A percentile compares a stretch with the other conserved stretches of the same genome.
phyloP scores from a whole-genome alignment of 352 stramenopile species.

The Chrysophaeum taylorii region DNA sequence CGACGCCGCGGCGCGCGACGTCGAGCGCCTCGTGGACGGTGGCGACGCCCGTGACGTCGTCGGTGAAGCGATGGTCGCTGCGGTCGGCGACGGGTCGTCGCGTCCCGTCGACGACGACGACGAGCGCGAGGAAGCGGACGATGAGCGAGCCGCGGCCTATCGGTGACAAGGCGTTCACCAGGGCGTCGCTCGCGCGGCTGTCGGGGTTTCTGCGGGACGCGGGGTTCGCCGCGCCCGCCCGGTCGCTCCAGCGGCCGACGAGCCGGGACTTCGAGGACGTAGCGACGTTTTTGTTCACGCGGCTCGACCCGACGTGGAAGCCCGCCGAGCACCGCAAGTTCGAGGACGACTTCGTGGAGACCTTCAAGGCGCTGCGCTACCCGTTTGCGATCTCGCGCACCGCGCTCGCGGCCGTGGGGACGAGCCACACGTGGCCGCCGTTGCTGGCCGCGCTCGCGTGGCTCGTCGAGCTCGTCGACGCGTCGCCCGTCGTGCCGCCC shows the following conservation, averaged over 20 bases:
- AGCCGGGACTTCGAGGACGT: constrained; percentile 95
- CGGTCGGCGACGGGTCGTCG: neutral
- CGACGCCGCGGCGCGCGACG: too few species aligned
- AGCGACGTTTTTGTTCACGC: constrained; percentile 86
- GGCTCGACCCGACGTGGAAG: constrained; percentile 74
- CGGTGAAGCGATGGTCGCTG: neutral
- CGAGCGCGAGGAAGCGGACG: neutral
- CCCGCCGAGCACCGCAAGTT: constrained; percentile 46
- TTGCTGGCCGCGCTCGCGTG: constrained; percentile 89
- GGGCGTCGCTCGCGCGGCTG: constrained; percentile 74
- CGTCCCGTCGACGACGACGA: neutral
- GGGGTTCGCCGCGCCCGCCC: constrained; percentile 68
- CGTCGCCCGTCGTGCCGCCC: constrained; percentile 66
- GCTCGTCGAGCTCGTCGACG: constrained; percentile 87
- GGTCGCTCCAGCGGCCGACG: constrained; percentile 74
- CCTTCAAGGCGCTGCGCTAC: constrained; percentile 73
- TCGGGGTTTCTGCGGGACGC: constrained; percentile 79
- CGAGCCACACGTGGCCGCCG: constrained; percentile 85
- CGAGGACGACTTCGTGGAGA: constrained; percentile 67
- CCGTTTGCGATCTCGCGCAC: constrained; percentile 92
- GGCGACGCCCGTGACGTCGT: neutral
- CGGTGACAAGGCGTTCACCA: constrained; percentile 78
- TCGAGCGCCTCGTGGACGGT: too few species aligned
- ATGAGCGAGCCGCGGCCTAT: constrained; percentile 1
- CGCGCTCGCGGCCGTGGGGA: constrained; percentile 77